phyloP scores from a whole-genome alignment of 1,139 yeast genomes.

The Chernovozyma sophiae-reginae region DNA sequence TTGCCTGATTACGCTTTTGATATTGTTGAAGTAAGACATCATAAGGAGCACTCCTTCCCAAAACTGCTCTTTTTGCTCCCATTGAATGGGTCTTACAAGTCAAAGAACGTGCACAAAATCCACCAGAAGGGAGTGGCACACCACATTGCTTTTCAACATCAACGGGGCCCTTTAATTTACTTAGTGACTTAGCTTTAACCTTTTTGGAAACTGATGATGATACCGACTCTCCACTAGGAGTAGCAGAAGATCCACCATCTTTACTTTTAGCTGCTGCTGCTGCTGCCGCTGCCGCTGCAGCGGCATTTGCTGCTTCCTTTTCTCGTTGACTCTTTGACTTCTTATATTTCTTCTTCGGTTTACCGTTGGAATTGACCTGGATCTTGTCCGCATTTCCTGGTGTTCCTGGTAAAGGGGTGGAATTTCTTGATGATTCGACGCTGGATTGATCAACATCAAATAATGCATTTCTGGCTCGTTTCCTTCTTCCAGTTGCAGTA shows the following conservation, averaged over 20 bases:
- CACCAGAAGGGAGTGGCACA: constrained; percentile 88
- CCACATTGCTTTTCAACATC: constrained; percentile 97
- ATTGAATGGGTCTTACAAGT: constrained; percentile 97
- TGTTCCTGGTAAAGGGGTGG: constrained; percentile 35
- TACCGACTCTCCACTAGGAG: not conserved
- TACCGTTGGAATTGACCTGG: constrained; percentile 9
- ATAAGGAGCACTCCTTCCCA: constrained; percentile 89
- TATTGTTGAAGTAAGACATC: constrained; percentile 84
- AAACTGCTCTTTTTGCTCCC: constrained; percentile 96
- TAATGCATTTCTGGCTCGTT: constrained; percentile 26
- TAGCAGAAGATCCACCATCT: not conserved
- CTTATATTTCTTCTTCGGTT: constrained; percentile 41
- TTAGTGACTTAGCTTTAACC: constrained; percentile 45
- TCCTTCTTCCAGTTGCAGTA: constrained; percentile 21
- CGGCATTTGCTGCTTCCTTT: constrained; percentile 46
- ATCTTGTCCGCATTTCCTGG: constrained; percentile 19
- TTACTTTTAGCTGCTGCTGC: constrained; percentile 24
- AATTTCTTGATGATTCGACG: constrained; percentile 38
- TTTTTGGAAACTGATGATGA: constrained; percentile 18
- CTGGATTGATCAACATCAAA: constrained; percentile 37
- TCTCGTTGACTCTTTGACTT: constrained; percentile 43
- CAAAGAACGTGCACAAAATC: constrained; percentile 87
- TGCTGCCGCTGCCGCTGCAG: constrained; percentile 42
- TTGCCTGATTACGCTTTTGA: constrained; percentile 89
- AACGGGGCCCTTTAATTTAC: constrained; percentile 75